These are phyloP conservation scores for Wickerhamomyces sp. DNA, from an alignment of 1,139 yeast genomes.

Conservation along the genomic window DNA sequence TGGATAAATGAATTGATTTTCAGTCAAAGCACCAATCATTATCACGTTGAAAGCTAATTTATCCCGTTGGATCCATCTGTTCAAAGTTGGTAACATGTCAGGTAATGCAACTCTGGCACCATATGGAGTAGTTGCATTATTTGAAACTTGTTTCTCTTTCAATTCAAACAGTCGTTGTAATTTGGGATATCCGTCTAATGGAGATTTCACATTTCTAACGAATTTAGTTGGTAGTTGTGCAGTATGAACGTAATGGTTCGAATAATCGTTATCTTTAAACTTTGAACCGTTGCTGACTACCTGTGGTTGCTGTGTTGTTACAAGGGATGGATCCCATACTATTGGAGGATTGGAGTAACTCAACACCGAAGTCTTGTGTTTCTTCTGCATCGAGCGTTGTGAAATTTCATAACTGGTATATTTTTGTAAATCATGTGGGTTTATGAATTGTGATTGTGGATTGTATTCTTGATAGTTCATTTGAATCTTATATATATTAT, in stretches of 20 bases:
- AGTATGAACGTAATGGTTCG: constrained; percentile 61
- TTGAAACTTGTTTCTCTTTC: constrained; percentile 45
- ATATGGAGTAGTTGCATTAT: constrained; percentile 56
- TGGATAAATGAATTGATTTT: constrained; percentile 61
- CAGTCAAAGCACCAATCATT: constrained; percentile 83
- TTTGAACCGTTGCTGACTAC: constrained; percentile 1
- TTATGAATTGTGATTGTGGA: too few species aligned
- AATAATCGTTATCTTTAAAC: constrained; percentile 51
- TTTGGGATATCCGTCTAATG: constrained; percentile 83
- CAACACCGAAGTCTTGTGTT: too few species aligned
- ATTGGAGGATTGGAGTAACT: too few species aligned
- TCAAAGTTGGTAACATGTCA: constrained; percentile 50
- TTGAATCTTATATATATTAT: too few species aligned
- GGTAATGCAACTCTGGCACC: constrained; percentile 54
- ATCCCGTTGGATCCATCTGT: constrained; percentile 52
- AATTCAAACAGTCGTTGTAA: constrained; percentile 60
- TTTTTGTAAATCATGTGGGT: too few species aligned
- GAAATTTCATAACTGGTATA: too few species aligned
- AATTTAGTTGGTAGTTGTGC: constrained; percentile 56
- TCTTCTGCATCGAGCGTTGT: too few species aligned
- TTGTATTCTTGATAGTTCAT: too few species aligned
- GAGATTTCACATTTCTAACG: constrained; percentile 58
- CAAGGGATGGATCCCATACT: constrained; percentile 1
- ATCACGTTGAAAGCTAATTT: constrained; percentile 77
- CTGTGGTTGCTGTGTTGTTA: too few species aligned